Percentiles rank a stretch among this genome's conserved stretches.
Evolutionary conservation across 441 rosid species (phyloP).

Genomic region (Syzygium malaccense): DNA sequence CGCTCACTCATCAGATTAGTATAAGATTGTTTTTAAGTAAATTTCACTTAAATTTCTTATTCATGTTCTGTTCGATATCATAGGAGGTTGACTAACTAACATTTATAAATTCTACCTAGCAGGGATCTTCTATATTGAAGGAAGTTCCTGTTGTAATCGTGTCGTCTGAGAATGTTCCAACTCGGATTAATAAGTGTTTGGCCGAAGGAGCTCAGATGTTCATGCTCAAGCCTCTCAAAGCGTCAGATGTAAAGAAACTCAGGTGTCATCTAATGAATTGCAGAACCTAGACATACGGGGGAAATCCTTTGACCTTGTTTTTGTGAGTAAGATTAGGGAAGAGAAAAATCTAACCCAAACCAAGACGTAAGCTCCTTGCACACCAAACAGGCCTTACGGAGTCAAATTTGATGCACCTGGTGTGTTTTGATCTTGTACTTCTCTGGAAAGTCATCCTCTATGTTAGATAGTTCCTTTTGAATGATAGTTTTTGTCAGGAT

Average conservation of each 20-base stretch:
- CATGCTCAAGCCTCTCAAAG: slow-evolving; percentile 81
- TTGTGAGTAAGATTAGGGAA: neutral
- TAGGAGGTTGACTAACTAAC: neutral
- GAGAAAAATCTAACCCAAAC: neutral
- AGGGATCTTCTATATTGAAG: slow-evolving; percentile 66
- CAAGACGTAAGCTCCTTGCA: neutral
- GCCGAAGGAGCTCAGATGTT: slow-evolving; percentile 89
- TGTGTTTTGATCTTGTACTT: neutral
- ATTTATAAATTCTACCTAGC: slow-evolving; percentile 2
- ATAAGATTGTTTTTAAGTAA: neutral
- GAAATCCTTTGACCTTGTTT: neutral
- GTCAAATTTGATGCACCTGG: neutral
- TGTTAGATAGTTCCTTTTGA: neutral
- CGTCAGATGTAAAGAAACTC: slow-evolving; percentile 56
- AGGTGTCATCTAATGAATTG: slow-evolving; percentile 40
- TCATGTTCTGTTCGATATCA: neutral
- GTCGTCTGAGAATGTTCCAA: slow-evolving; percentile 79
- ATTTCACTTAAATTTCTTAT: neutral
- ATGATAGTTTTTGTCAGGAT: neutral
- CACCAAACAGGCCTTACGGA: neutral
- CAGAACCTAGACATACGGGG: slow-evolving; percentile 4
- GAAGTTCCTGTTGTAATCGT: slow-evolving; percentile 81
- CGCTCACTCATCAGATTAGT: neutral
- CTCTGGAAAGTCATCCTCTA: neutral
- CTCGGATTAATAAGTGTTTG: slow-evolving; percentile 70